A percentile compares a stretch with the other conserved stretches of the same genome.
These are phyloP conservation scores for Strombidium stylifer DNA, from an alignment of 73 alveolate species.

Conservation along the genomic window DNA sequence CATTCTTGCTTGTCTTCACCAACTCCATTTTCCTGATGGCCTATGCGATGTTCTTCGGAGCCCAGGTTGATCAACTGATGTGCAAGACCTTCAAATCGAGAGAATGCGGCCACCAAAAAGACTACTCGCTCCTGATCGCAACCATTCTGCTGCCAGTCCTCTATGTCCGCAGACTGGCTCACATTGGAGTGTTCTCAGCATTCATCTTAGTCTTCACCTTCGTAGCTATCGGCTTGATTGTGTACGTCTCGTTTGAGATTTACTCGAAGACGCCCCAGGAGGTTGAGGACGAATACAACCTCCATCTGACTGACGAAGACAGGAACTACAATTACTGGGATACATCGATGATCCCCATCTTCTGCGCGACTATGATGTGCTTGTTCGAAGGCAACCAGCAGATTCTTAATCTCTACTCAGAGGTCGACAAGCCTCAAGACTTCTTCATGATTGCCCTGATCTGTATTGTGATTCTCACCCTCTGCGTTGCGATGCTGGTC, in stretches of 20 bases:
- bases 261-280: not conserved
- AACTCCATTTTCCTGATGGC: not conserved
- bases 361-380: constrained; percentile 10
- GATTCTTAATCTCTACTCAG: constrained; percentile 17
- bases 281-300: no score
- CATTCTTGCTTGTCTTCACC: not conserved
- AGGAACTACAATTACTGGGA: not conserved
- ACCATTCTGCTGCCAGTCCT: constrained; percentile 2
- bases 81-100: not conserved
- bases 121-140: constrained; percentile 1
- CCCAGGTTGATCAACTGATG: constrained; percentile 6
- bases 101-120: constrained; percentile 4
- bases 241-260: not conserved
- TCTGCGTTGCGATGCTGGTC: not conserved
- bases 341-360: constrained; percentile 4
- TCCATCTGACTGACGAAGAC: no score
- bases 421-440: constrained; percentile 18
- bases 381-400: constrained; percentile 11
- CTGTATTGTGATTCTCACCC: not conserved
- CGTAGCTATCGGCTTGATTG: not conserved
- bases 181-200: not conserved
- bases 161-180: not conserved
- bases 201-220: constrained; percentile 1
- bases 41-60: constrained; percentile 22
- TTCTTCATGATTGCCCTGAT: not conserved